A percentile compares a stretch with the other conserved stretches of the same genome.
These are phyloP conservation scores for Hura crepitans DNA, from an alignment of 441 rosid genomes.

Conservation along the genomic window DNA sequence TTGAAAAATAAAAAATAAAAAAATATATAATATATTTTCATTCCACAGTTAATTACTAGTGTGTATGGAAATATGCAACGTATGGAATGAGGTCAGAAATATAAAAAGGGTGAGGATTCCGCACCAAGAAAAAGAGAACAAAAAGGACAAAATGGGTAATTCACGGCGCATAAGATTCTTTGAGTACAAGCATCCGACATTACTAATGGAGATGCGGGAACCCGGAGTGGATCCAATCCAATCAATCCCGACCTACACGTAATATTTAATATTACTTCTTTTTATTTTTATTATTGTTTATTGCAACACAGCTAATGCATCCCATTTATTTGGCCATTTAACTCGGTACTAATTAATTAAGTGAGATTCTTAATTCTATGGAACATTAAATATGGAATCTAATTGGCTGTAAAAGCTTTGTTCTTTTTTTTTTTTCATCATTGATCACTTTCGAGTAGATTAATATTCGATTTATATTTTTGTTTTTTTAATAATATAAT, in stretches of 20 bases:
- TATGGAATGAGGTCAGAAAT: too few species aligned
- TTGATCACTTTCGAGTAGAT: too few species aligned
- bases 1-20: too few species aligned
- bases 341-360: not conserved
- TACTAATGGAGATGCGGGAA: constrained; percentile 38
- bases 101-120: not conserved
- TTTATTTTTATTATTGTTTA: not conserved
- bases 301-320: constrained; percentile 3
- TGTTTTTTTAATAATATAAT: too few species aligned
- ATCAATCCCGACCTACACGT: constrained; percentile 11
- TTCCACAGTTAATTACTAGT: too few species aligned
- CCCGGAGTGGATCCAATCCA: constrained; percentile 30
- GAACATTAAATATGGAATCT: constrained; percentile 36
- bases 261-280: not conserved
- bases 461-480: not conserved
- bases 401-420: constrained; percentile 39
- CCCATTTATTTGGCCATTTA: not conserved
- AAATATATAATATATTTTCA: too few species aligned
- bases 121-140: not conserved
- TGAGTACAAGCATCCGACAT: constrained; percentile 29
- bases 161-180: constrained; percentile 24
- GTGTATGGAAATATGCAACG: too few species aligned
- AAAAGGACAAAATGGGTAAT: constrained; percentile 15
- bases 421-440: constrained; percentile 19
- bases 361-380: constrained; percentile 33